A percentile compares a stretch with the other conserved stretches of the same genome.
These are phyloP conservation scores for Cladophialophora immunda DNA, from an alignment of 2,329 filamentous ascomycete species.

Conservation along the genomic window DNA sequence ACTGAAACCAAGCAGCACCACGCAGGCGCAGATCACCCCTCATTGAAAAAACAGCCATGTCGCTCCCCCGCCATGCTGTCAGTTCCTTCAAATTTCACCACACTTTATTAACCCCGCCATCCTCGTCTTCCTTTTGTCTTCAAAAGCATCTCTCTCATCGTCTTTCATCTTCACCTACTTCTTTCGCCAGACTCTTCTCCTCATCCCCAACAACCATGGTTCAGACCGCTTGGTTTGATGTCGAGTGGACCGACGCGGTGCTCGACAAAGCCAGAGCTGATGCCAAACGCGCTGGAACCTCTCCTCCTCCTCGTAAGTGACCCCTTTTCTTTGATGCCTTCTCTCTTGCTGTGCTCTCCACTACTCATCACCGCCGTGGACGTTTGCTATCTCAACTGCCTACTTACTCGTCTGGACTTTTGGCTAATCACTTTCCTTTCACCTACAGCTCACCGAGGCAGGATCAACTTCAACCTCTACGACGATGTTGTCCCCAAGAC, in stretches of 20 bases:
- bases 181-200: slow-evolving; percentile 35
- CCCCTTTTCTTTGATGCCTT: slow-evolving; percentile 23
- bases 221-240: slow-evolving; percentile 78
- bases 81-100: slow-evolving; percentile 15
- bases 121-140: slow-evolving; percentile 44
- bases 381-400: slow-evolving; percentile 22
- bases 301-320: slow-evolving; percentile 34
- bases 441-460: slow-evolving; percentile 71
- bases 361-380: slow-evolving; percentile 16
- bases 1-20: slow-evolving; percentile 1
- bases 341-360: neutral
- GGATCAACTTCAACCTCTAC: slow-evolving; percentile 90
- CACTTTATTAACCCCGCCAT: slow-evolving; percentile 45
- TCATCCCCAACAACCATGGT: slow-evolving; percentile 75
- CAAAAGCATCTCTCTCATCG: slow-evolving; percentile 10
- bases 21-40: slow-evolving; percentile 15
- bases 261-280: slow-evolving; percentile 67
- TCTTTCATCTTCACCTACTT: slow-evolving; percentile 23
- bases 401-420: slow-evolving; percentile 34
- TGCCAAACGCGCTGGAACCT: slow-evolving; percentile 30
- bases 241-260: slow-evolving; percentile 70
- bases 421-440: slow-evolving; percentile 31
- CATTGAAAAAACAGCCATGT: slow-evolving; percentile 14
- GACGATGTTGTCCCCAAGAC: slow-evolving; percentile 89
- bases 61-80: slow-evolving; percentile 15